Evolutionary conservation across 2,329 filamentous ascomycete species (phyloP).

Genomic region (Keithomyces neogunnii): DNA sequence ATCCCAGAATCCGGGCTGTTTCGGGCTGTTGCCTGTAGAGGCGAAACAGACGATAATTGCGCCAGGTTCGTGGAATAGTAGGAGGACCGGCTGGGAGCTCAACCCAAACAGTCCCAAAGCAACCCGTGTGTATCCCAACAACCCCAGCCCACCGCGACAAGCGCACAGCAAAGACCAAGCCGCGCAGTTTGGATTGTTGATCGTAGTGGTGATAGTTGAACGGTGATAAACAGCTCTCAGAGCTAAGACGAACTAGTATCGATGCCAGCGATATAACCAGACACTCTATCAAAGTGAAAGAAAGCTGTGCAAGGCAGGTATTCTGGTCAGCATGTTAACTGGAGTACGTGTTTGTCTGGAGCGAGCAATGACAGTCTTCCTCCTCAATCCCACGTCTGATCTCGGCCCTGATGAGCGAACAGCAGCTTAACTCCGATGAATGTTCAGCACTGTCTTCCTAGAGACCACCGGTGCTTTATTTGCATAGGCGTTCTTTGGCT

Average conservation of each 20-base stretch:
- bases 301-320: not conserved
- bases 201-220: not conserved
- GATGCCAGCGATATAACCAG: not conserved
- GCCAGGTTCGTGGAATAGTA: constrained; percentile 23
- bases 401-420: not conserved
- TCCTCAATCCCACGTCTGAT: not conserved
- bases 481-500: too few relatives aligned
- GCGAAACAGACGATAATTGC: constrained; percentile 22
- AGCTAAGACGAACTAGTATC: not conserved
- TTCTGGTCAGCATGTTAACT: not conserved
- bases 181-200: not conserved
- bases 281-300: not conserved
- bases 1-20: constrained; percentile 23
- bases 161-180: not conserved
- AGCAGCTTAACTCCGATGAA: too few relatives aligned
- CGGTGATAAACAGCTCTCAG: not conserved
- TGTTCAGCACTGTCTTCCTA: too few relatives aligned
- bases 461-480: too few relatives aligned
- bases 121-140: constrained; percentile 1
- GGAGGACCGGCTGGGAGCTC: constrained; percentile 23
- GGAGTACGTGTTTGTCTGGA: not conserved
- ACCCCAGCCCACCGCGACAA: not conserved
- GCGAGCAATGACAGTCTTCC: not conserved
- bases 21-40: constrained; percentile 23
- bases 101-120: constrained; percentile 26